Conservation (phyloP, 495 filamentous ascomycete genomes). For the Aspergillus coremiiformis region DNA sequence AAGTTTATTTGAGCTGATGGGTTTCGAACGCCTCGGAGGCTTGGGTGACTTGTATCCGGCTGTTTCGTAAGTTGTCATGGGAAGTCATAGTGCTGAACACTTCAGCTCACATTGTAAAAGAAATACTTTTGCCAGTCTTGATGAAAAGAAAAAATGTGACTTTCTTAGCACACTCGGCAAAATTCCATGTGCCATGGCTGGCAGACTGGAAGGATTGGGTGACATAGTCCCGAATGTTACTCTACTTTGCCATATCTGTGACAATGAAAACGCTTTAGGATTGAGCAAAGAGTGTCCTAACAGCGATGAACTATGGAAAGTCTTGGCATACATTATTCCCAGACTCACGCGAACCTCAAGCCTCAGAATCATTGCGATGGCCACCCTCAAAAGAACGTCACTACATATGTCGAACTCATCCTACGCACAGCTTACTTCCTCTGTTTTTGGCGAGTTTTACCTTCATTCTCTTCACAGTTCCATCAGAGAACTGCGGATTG, state of each 20-base stretch:
- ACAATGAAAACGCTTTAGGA: conserved; percentile 19
- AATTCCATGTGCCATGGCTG: conserved; percentile 37
- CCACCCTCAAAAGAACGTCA: conserved; percentile 58
- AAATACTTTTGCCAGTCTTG: conserved; percentile 17
- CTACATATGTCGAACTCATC: conserved; percentile 50
- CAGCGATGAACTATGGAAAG: conserved; percentile 41
- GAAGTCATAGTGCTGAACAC: conserved; percentile 1
- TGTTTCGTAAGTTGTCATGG: conserved; percentile 24
- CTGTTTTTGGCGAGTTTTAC: conserved; percentile 68
- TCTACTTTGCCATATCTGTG: conserved; percentile 32
- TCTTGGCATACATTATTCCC: conserved; percentile 50
- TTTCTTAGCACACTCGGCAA: conserved; percentile 31
- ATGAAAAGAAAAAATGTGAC: conserved; percentile 26
- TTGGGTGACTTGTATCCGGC: conserved; percentile 21
- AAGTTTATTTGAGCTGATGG: conserved; percentile 15
- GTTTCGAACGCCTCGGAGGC: conserved; percentile 7
- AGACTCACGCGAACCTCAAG: conserved; percentile 52
- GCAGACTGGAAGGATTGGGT: conserved; percentile 16
- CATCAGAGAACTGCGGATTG: conserved; percentile 75
- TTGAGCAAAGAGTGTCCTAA: conserved; percentile 19
- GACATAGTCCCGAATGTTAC: conserved; percentile 16
- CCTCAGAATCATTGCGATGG: conserved; percentile 64
- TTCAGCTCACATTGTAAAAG: conserved; percentile 16
- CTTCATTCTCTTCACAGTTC: conserved; percentile 74
- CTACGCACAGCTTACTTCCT: conserved; percentile 58